Conservation (phyloP, 805 yeast genomes). For the Debaryomyces tyrocola region DNA sequence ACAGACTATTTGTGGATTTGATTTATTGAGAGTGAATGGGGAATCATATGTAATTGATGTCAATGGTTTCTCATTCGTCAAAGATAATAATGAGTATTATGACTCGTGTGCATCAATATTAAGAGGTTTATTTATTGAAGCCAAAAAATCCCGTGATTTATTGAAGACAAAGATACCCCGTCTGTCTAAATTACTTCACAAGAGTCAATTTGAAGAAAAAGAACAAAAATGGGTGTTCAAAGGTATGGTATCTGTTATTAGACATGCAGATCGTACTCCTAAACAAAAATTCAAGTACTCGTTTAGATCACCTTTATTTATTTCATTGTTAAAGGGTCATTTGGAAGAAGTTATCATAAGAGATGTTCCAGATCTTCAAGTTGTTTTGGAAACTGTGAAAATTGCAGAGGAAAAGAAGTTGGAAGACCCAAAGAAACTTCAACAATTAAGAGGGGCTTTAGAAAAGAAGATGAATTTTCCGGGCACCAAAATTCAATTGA, state of each 20-base stretch:
- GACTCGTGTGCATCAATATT: constrained; percentile 79
- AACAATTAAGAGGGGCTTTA: constrained; percentile 75
- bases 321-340: constrained; percentile 87
- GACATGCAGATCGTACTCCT: constrained; percentile 99
- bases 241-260: constrained; percentile 84
- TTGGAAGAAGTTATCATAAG: constrained; percentile 94
- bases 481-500: constrained; percentile 94
- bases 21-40: constrained; percentile 84
- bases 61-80: constrained; percentile 96
- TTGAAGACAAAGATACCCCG: constrained; percentile 38
- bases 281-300: constrained; percentile 97
- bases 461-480: constrained; percentile 89
- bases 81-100: constrained; percentile 84
- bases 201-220: constrained; percentile 52
- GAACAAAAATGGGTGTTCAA: constrained; percentile 95
- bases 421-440: constrained; percentile 78
- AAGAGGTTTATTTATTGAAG: constrained; percentile 67
- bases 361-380: constrained; percentile 79
- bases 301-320: constrained; percentile 82
- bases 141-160: constrained; percentile 41
- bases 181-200: constrained; percentile 31
- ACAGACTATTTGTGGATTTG: constrained; percentile 97
- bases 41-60: constrained; percentile 93
- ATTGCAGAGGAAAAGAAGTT: constrained; percentile 75
- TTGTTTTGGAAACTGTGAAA: constrained; percentile 81